A percentile compares a stretch with the other conserved stretches of the same genome.
These are phyloP conservation scores for Prunus mongolica DNA, from an alignment of 306 rosid genomes.

Conservation along the genomic window DNA sequence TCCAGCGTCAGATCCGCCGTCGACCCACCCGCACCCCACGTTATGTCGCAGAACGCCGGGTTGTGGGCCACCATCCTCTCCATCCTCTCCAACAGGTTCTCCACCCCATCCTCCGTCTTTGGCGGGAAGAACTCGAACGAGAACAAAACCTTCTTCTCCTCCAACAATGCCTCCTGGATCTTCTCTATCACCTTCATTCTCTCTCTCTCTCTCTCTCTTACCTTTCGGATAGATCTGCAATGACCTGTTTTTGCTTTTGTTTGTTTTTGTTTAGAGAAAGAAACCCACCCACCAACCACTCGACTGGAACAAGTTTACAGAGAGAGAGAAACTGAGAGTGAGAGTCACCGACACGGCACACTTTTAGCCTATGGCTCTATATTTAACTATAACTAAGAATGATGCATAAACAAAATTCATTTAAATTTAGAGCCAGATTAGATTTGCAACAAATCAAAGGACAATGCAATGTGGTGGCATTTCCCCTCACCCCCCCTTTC, in stretches of 20 bases:
- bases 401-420: not conserved
- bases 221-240: not conserved
- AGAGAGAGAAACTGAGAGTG: not conserved
- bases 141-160: conserved; percentile 66
- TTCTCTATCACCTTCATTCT: conserved; percentile 82
- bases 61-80: conserved; percentile 94
- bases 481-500: not conserved
- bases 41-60: conserved; percentile 89
- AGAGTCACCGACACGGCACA: not conserved
- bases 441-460: not conserved
- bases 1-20: conserved; percentile 89
- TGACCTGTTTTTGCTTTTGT: not conserved
- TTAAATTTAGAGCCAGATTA: not conserved
- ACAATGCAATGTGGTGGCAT: not conserved
- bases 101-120: conserved; percentile 92
- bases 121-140: conserved; percentile 96
- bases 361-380: not conserved
- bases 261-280: not conserved
- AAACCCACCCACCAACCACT: not conserved
- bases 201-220: too few relatives aligned
- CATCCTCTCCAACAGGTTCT: conserved; percentile 88
- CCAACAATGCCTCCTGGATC: conserved; percentile 43
- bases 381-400: too few relatives aligned
- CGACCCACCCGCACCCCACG: conserved; percentile 99
- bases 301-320: not conserved